These are phyloP conservation scores for Xylaria curta DNA, from an alignment of 495 filamentous ascomycete species.

Conservation along the genomic window DNA sequence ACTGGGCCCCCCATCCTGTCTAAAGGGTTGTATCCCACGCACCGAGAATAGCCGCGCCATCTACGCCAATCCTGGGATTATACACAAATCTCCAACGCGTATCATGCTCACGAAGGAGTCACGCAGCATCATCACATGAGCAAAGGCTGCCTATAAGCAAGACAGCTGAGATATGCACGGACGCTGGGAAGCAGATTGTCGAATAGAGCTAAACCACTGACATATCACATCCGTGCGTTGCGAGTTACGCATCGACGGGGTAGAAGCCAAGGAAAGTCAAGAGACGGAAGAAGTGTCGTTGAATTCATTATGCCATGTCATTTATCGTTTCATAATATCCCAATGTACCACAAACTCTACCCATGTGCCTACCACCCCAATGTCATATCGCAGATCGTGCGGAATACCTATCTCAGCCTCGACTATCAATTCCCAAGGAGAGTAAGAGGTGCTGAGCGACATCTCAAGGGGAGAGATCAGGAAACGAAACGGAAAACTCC, in stretches of 20 bases:
- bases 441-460: conserved; percentile 5
- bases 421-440: conserved; percentile 19
- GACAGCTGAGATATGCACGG: background rate
- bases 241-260: background rate
- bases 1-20: background rate
- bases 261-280: background rate
- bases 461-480: conserved; percentile 19
- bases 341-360: conserved; percentile 22
- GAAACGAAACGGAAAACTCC: conserved; percentile 30
- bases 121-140: conserved; percentile 5
- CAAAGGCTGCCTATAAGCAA: background rate
- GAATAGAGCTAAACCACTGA: background rate
- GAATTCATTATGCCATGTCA: conserved; percentile 32
- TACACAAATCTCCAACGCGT: background rate
- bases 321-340: conserved; percentile 27
- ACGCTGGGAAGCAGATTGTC: background rate
- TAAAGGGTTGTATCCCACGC: background rate
- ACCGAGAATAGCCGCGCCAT: conserved; percentile 10
- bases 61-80: background rate
- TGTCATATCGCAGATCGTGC: conserved; percentile 21
- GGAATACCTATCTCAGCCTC: conserved; percentile 17
- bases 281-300: conserved; percentile 23
- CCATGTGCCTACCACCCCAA: conserved; percentile 18
- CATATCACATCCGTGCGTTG: background rate
- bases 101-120: background rate